Evolutionary conservation across 2,329 filamentous ascomycete species (phyloP), one percentile per base, ranked within the genome.

Genomic region (Nigrospora osmanthi): DNA sequence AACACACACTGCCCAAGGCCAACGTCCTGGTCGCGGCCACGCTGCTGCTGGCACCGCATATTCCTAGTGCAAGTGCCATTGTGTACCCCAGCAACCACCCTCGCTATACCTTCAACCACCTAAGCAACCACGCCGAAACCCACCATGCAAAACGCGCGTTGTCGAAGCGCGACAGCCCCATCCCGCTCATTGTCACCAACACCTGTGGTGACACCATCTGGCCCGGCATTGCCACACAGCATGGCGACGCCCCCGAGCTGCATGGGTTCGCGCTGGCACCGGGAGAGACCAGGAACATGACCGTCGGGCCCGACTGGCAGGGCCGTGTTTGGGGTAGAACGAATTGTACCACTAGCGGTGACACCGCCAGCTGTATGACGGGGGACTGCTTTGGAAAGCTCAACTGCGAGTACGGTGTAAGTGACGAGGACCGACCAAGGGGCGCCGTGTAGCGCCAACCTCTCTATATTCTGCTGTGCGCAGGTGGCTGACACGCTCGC

Each of bases 251-350:
- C 1, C 85, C 87, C 7, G 72, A 73, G 3, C 72, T 70, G 11
- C 80, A 78, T 16, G 88, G 87, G 10, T 93, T 91, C 58, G 73
- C 80, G 56, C 73, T 91, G 33, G 58, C 64, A 1, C 61, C 78
- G 3, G 80, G 83, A 38, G 67, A 73, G 32, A 80, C 73, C 44
- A 76, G 64, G 49, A 74, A 75, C 36, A 68, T 89, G 48, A 80
- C 73, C 43, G 85, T 93, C 19, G 78, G 81, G 11, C 69, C 76
- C 41, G 79, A 88, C 53, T 94, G 87, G 88, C 82, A 87, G 59
- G 88, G 88, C 11, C 78, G 88, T 44, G 71, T 93, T 28, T 93
- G 87, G 88, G 88, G 82, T 12, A 74, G 88, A 44, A 91, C 87
- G 15, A 93, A 93, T 59, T 94, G 88, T 66, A 86, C 78, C 35